A percentile compares a stretch with the other conserved stretches of the same genome.
Evolutionary conservation across 2,329 filamentous ascomycete genomes (phyloP).

Genomic region (Xylaria sp.): DNA sequence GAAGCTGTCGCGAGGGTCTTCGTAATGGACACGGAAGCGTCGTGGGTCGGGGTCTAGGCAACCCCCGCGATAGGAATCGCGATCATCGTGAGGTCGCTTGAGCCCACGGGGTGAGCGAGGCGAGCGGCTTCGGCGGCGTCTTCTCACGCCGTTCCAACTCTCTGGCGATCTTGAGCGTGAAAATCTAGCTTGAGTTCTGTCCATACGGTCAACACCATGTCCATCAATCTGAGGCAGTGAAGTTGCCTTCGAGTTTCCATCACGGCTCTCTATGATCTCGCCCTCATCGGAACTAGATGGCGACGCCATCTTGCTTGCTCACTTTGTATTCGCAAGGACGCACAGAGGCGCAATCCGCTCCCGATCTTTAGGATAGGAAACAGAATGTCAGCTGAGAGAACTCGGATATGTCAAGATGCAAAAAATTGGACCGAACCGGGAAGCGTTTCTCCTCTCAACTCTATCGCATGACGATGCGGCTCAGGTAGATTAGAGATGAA

Average conservation of each 20-base stretch:
- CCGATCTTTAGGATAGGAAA: conserved; percentile 41
- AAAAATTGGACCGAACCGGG: conserved; percentile 51
- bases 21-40: conserved; percentile 70
- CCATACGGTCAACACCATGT: conserved; percentile 90
- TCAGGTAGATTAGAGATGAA: conserved; percentile 18
- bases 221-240: conserved; percentile 78
- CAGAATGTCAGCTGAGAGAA: conserved; percentile 46
- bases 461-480: conserved; percentile 44
- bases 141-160: conserved; percentile 49
- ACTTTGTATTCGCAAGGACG: conserved; percentile 43
- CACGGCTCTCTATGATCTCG: conserved; percentile 81
- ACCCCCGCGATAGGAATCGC: conserved; percentile 58
- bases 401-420: conserved; percentile 42
- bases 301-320: conserved; percentile 49
- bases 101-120: conserved; percentile 73
- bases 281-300: conserved; percentile 81
- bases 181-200: conserved; percentile 77
- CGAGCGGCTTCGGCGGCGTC: conserved; percentile 66
- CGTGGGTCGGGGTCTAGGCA: conserved; percentile 65
- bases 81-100: conserved; percentile 74
- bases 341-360: conserved; percentile 41
- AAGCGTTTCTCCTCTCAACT: conserved; percentile 44
- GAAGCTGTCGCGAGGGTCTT: conserved; percentile 62
- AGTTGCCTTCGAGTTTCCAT: conserved; percentile 81
- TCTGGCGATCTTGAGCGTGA: conserved; percentile 67